Evolutionary conservation across 305 asterid species (phyloP).

Genomic region (Nicotiana rustica): DNA sequence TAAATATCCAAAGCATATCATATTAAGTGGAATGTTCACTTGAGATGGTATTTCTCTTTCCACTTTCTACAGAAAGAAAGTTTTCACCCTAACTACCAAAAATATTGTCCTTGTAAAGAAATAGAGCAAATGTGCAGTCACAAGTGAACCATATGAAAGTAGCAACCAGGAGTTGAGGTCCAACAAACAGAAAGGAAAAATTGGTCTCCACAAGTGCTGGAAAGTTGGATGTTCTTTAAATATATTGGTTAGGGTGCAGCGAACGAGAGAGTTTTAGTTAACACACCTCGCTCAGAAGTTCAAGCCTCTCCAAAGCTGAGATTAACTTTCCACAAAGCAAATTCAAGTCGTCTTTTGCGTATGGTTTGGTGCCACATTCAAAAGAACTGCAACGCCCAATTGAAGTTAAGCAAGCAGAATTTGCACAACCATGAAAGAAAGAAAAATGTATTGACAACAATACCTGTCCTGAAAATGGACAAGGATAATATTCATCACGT

Average conservation of each 20-base stretch:
- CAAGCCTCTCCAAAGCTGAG: slow-evolving; percentile 82
- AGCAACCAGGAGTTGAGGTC: not conserved
- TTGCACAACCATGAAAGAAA: slow-evolving; percentile 33
- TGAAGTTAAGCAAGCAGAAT: slow-evolving; percentile 32
- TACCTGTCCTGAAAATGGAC: slow-evolving; percentile 91
- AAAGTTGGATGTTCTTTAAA: not conserved
- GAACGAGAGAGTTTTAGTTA: not conserved
- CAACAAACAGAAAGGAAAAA: not conserved
- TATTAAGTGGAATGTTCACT: not conserved
- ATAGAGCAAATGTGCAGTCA: not conserved
- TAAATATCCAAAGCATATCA: not conserved
- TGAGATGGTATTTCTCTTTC: no score
- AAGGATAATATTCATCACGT: slow-evolving; percentile 82
- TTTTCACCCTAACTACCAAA: not conserved
- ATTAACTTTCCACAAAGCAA: slow-evolving; percentile 66
- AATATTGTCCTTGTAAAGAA: not conserved
- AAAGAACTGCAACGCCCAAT: slow-evolving; percentile 44
- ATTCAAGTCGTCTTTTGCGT: slow-evolving; percentile 59
- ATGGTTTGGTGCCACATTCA: slow-evolving; percentile 42
- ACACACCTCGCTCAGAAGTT: slow-evolving; percentile 78
- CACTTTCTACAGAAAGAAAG: no score
- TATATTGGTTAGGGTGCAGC: not conserved
- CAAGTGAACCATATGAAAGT: not conserved
- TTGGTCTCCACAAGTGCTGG: not conserved
- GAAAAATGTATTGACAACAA: not conserved